These are phyloP conservation scores for Acmispon strigosus DNA, from an alignment of 306 rosid genomes.

Conservation along the genomic window DNA sequence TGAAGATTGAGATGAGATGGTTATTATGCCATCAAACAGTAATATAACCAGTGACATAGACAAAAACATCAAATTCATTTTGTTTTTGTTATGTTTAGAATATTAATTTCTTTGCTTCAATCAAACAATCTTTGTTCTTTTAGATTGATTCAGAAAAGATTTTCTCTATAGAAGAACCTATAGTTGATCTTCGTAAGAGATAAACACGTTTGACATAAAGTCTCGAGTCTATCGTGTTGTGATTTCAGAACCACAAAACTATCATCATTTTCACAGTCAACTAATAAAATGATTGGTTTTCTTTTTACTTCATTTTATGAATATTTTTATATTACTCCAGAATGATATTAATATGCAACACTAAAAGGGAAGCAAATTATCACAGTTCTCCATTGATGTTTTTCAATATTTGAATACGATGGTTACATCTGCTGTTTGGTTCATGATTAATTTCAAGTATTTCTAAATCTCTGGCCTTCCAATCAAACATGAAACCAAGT, in stretches of 20 bases:
- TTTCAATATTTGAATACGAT: not conserved
- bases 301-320: not conserved
- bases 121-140: not conserved
- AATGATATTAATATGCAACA: not conserved
- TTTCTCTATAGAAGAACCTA: not conserved
- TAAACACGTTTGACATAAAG: not conserved
- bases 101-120: not conserved
- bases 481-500: not conserved
- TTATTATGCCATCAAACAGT: not conserved
- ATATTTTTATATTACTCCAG: not conserved
- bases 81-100: not conserved
- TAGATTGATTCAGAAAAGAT: not conserved
- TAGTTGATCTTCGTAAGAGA: not conserved
- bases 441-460: not conserved
- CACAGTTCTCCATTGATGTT: not conserved
- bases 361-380: not conserved
- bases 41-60: not conserved
- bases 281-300: not conserved
- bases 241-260: too few relatives aligned
- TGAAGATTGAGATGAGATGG: not conserved
- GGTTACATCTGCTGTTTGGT: not conserved
- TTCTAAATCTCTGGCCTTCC: not conserved
- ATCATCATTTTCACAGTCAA: not conserved
- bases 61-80: not conserved
- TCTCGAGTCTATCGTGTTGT: too few relatives aligned